A percentile compares a stretch with the other conserved stretches of the same genome.
Conservation (phyloP, 148 eudicot genomes). For the Talinum fruticosum region DNA sequence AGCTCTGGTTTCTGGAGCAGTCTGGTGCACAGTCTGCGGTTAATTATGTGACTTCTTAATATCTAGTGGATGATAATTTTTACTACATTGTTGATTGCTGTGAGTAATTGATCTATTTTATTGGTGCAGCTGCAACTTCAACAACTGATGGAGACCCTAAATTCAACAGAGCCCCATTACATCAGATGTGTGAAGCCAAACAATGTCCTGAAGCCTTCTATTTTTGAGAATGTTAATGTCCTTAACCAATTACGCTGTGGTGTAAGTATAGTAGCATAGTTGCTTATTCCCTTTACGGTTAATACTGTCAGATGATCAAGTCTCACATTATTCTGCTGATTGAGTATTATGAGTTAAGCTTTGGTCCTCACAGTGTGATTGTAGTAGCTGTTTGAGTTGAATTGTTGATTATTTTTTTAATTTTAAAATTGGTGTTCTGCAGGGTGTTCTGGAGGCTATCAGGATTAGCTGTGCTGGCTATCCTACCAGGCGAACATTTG, state of each 20-base stretch:
- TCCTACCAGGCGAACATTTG: constrained; percentile 95
- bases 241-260: constrained; percentile 98
- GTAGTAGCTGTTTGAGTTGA: not conserved
- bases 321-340: not conserved
- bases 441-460: constrained; percentile 99
- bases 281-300: not conserved
- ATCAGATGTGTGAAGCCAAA: constrained; percentile 99
- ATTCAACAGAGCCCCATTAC: constrained; percentile 94
- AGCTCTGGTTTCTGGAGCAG: not conserved
- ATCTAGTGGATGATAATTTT: not conserved
- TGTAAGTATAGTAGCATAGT: constrained; percentile 53
- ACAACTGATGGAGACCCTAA: constrained; percentile 95
- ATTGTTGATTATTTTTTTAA: not conserved
- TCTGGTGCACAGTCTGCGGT: constrained; percentile 5
- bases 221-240: constrained; percentile 84
- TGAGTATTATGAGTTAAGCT: not conserved
- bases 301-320: not conserved
- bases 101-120: constrained; percentile 1
- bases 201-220: constrained; percentile 87
- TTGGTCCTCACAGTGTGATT: not conserved
- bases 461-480: constrained; percentile 99
- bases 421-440: constrained; percentile 17
- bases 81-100: constrained; percentile 15
- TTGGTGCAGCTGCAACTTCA: constrained; percentile 93
- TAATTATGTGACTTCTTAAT: not conserved